Conservation (phyloP, 2,329 filamentous ascomycete genomes). For the Cytospora piceae region DNA sequence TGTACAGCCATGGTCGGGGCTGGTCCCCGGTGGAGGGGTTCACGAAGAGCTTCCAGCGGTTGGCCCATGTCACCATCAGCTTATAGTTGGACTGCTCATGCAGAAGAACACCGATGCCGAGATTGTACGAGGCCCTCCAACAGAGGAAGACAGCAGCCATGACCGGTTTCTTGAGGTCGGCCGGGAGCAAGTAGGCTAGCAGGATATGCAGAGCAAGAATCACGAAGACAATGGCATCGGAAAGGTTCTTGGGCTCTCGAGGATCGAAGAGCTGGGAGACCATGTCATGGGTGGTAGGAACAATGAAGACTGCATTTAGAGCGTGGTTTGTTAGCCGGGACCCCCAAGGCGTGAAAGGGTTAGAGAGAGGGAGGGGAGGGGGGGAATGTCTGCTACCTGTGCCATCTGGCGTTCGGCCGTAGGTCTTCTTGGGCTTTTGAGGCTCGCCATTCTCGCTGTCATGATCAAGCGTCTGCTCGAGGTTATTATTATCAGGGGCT, state of each 20-base stretch:
- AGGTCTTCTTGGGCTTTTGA: conserved; percentile 69
- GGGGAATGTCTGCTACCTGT: conserved; percentile 61
- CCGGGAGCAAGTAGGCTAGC: conserved; percentile 73
- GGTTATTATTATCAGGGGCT: conserved; percentile 17
- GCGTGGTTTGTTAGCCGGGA: background rate
- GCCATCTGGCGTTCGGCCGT: conserved; percentile 87
- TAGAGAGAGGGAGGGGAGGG: conserved; percentile 6
- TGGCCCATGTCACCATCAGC: conserved; percentile 84
- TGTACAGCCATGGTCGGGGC: conserved; percentile 80
- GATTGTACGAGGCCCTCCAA: conserved; percentile 92
- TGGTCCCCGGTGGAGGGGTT: conserved; percentile 79
- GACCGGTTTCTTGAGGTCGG: conserved; percentile 69
- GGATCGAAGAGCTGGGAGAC: conserved; percentile 95
- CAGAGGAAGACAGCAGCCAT: conserved; percentile 87
- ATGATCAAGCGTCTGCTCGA: conserved; percentile 15
- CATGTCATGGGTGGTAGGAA: conserved; percentile 98
- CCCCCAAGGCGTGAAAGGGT: background rate
- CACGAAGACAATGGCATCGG: conserved; percentile 77
- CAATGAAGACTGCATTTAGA: conserved; percentile 77
- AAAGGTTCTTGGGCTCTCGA: conserved; percentile 91
- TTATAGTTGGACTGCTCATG: conserved; percentile 89
- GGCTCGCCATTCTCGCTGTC: conserved; percentile 20
- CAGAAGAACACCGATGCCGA: conserved; percentile 88
- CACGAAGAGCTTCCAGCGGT: conserved; percentile 84
- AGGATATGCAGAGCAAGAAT: conserved; percentile 78